Evolutionary conservation across 768 basidiomycete genomes (phyloP), one percentile per base, ranked within the genome.

Genomic region (Amanita pseudoporphyria): DNA sequence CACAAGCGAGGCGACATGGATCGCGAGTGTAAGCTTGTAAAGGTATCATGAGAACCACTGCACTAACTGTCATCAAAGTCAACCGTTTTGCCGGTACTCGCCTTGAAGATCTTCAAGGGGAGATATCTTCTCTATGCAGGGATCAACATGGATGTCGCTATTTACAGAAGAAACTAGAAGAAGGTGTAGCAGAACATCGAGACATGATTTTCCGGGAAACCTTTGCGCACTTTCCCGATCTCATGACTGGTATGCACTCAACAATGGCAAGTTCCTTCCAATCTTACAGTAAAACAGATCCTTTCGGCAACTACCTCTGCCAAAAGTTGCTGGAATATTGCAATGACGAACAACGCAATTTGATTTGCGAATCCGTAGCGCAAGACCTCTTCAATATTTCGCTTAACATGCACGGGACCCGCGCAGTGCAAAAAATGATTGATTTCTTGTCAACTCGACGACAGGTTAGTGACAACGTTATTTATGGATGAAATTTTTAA

Each of bases 191-290:
- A 4, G 94, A 95, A 64, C 94, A 99, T 67, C 81, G 96, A 47
- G 96, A 99, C 61, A 94, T 98, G 88, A 99, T 99, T 64, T 99
- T 97, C 78, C 80, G 87, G 52, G 96, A 99, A 71, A 97, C 95
- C 1, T 98, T 95, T 60, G 84, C 86, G 40, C 94, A 98, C 61
- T 97, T 98, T 60, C 88, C 95, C 42, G 96, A 98, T 57, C 76
- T 99, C 53, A 99, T 99, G 96, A 98, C 92, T 28, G 90, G 88
- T 88, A 43, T 22, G 32, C 16, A 9, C 28, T 9, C 16, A 53
- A 26, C 76, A 62, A 36, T 42, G 42, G 19, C 30, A 33, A 14
- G 19, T 6, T 16, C 46, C 28, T 47, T 49, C 21, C 44, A 16
- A 9, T 42, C 36, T 49, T 51, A 49, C 43, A 26, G 41, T 42